Evolutionary conservation across 75 land plant species (phyloP), one percentile per base, ranked within the genome.

Genomic region (Chamaecyparis obtusa): DNA sequence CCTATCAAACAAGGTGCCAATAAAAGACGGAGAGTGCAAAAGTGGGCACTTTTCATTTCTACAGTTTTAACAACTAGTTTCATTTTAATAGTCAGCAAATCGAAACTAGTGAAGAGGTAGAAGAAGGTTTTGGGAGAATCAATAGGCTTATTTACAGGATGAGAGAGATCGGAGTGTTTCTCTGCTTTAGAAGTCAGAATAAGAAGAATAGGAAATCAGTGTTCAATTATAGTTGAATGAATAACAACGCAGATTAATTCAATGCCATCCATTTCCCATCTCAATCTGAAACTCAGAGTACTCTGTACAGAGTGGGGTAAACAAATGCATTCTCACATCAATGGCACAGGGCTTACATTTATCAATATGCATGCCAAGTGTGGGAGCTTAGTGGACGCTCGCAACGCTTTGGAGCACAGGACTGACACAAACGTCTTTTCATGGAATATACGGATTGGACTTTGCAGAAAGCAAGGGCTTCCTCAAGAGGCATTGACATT

Each of bases 391-490:
- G 84, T 85, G 21, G 90, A 90, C 51, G 91, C 90, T 71, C 84
- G 87, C 41, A 36, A 46, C 24, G 32, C 91, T n/a, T 94, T 94
- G 36, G 46, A 64, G 24, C 55, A 19, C 43, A 92, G 91, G 89
- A 86, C 88, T 4, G 83, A 90, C 16, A 88, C 32, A 77, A 92
- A 94, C 88, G 33, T 90, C 30, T 88, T 91, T 76, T 91, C 95
- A 15, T 94, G 94, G 94, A 94, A 91, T 72, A 86, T 90, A 11
- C 16, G 84, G 44, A 84, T 87, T 8, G 43, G 87, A 85, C 27
- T 24, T 41, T 87, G 43, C 60, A 51, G 56, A 49, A 85, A 39
- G 44, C 74, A 83, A 11, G 88, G 69, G 14, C 0, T 9, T 83
- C 44, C 27, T 86, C 9, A 51, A 36, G 37, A 54, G n/a, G 87